Base-by-base conservation (phyloP, 441 rosid genomes). In the Pelargonium exstipulatum region DNA sequence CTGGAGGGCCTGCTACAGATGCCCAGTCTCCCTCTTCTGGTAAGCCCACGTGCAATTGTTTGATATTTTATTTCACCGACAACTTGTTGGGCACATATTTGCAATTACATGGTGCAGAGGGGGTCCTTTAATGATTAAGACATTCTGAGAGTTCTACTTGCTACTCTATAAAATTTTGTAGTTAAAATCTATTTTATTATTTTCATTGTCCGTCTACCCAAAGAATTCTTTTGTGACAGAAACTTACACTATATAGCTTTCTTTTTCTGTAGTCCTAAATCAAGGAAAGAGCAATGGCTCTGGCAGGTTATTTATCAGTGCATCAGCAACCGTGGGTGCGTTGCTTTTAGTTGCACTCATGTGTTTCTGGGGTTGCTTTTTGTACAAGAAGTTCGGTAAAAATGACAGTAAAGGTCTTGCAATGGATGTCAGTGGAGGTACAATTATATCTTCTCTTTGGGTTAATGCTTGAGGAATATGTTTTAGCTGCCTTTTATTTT, bases 281-380 rank as follows among this genome's bases (percentile, higher is more conserved):
- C 90, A 76, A 83, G 83, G 77, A 58, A 87, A 81, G 40, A 86
- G 85, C 75, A 95, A 83, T 71, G 80, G 87, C 78, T 85, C 99
- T 24, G 97, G 95, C 22, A 80, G 89, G 75, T 76, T 95, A 65
- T 88, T 95, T 45, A 86, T 90, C 69, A 92, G 98, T 76, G 92
- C 99, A 71, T 87, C 90, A 62, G 99, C 98, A 72, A 95, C 99
- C 1, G 83, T 95, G 26, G 99, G 99, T 66, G 98, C 97, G 22
- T 83, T 95, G 62, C 99, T 95, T 76, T 85, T 95, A 77, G 97
- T 95, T 74, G 98, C 99, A 48, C 96, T 95, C 48, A 95, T 95
- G 99, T 95, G 99, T 80, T 95, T 92, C 71, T 95, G 99, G 99
- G 99, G 99, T 64, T 95, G 98, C 82, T 92, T 92, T 83, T 87